Conservation (phyloP, 2,329 filamentous ascomycete species). For the Chalaropsis thielavioides region DNA sequence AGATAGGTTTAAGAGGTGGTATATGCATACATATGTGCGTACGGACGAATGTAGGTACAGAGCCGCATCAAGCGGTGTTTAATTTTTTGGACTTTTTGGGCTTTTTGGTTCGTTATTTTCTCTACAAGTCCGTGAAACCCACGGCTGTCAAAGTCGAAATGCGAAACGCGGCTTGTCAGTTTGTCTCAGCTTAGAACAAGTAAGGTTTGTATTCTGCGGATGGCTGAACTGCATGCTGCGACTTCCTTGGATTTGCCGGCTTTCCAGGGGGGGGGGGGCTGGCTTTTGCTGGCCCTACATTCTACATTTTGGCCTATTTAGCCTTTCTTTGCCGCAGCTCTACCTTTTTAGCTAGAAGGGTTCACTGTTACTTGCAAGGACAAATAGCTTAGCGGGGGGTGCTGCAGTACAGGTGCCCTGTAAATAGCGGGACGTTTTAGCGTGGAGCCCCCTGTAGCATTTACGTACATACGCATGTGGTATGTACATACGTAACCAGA, state of each 20-base stretch:
- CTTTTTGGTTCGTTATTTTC: not conserved
- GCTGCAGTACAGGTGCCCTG: not conserved
- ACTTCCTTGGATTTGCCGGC: too few relatives aligned
- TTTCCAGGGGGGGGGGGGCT: too few relatives aligned
- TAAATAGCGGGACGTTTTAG: not conserved
- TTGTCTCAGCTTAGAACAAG: not conserved
- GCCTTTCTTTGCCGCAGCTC: too few relatives aligned
- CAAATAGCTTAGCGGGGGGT: too few relatives aligned
- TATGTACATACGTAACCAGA: too few relatives aligned
- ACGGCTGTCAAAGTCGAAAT: not conserved
- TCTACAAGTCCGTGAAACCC: not conserved
- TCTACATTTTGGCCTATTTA: too few relatives aligned
- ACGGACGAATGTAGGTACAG: not conserved
- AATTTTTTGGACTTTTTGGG: not conserved
- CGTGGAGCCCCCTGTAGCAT: not conserved
- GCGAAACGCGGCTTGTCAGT: not conserved
- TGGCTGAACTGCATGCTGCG: too few relatives aligned
- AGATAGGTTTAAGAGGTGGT: constrained; percentile 11
- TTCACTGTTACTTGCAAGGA: too few relatives aligned
- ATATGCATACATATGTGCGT: not conserved
- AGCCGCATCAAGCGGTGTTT: not conserved
- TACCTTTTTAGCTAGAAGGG: too few relatives aligned
- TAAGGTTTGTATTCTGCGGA: not conserved
- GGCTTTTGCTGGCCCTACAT: too few relatives aligned
- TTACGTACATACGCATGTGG: too few relatives aligned